phyloP scores from a whole-genome alignment of 768 basidiomycete species.

The Roridomyces roridus region DNA sequence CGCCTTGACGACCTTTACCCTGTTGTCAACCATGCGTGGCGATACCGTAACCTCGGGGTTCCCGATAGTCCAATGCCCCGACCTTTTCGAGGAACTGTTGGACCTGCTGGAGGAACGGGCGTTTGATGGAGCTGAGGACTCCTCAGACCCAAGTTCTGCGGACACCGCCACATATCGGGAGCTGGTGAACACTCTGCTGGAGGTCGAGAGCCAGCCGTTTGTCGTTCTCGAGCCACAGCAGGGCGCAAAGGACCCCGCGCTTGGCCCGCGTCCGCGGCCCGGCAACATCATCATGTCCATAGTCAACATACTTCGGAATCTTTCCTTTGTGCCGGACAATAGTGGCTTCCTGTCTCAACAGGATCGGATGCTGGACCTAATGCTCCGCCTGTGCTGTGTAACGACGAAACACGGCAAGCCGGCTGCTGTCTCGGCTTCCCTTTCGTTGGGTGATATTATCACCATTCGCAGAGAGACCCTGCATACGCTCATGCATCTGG shows the following conservation, averaged over 20 bases:
- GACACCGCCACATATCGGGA: conserved; percentile 69
- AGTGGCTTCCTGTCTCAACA: conserved; percentile 68
- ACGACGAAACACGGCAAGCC: conserved; percentile 38
- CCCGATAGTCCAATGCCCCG: conserved; percentile 75
- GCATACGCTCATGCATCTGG: conserved; percentile 69
- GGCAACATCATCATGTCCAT: conserved; percentile 73
- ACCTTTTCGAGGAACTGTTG: conserved; percentile 85
- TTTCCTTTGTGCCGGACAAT: conserved; percentile 80
- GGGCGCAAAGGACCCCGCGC: conserved; percentile 52
- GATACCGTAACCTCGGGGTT: conserved; percentile 71
- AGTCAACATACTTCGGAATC: conserved; percentile 85
- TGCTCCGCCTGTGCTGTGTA: conserved; percentile 75
- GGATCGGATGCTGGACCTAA: conserved; percentile 63
- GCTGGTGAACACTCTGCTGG: conserved; percentile 62
- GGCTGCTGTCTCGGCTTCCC: conserved; percentile 56
- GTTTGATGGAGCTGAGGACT: conserved; percentile 58
- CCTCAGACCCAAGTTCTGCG: conserved; percentile 27
- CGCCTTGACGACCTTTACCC: conserved; percentile 83
- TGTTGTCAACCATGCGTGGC: conserved; percentile 81
- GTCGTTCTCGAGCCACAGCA: conserved; percentile 56
- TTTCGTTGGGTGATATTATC: conserved; percentile 77
- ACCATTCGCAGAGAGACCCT: conserved; percentile 79
- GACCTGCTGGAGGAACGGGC: conserved; percentile 87
- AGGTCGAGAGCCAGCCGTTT: conserved; percentile 65
- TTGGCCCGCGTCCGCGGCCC: conserved; percentile 69